These are phyloP conservation scores for Teunomyces tritomae DNA, from an alignment of 805 yeast genomes.

Conservation along the genomic window DNA sequence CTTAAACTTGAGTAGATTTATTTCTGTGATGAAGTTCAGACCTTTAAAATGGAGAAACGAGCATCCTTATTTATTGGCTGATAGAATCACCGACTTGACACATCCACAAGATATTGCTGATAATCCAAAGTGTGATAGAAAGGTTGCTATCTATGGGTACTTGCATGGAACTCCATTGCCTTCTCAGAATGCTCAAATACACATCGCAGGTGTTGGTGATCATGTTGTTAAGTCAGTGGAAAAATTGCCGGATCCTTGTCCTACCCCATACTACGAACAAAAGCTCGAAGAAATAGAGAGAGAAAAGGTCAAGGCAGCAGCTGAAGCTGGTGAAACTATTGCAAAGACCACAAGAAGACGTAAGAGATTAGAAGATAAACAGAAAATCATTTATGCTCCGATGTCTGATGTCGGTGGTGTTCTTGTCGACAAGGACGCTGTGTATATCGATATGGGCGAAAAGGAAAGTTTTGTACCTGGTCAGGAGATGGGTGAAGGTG, in stretches of 20 bases:
- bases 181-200: constrained; percentile 67
- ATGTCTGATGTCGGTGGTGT: constrained; percentile 99
- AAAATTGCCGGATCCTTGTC: constrained; percentile 96
- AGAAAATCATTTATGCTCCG: constrained; percentile 94
- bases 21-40: constrained; percentile 95
- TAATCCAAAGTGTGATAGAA: constrained; percentile 82
- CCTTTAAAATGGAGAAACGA: constrained; percentile 99
- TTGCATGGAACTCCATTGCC: constrained; percentile 90
- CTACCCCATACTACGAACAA: constrained; percentile 91
- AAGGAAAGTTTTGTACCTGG: constrained; percentile 53
- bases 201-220: constrained; percentile 96
- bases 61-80: constrained; percentile 91
- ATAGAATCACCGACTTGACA: constrained; percentile 89
- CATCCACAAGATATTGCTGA: constrained; percentile 81
- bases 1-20: constrained; percentile 84
- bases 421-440: constrained; percentile 94
- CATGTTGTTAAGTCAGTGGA: constrained; percentile 72
- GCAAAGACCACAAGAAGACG: constrained; percentile 64
- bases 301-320: constrained; percentile 66
- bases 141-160: constrained; percentile 89
- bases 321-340: constrained; percentile 53
- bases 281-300: constrained; percentile 77
- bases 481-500: constrained; percentile 79
- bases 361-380: constrained; percentile 89
- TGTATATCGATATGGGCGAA: constrained; percentile 79